Conservation (phyloP, 148 eudicot genomes). For the Camellia lanceoleosa region DNA sequence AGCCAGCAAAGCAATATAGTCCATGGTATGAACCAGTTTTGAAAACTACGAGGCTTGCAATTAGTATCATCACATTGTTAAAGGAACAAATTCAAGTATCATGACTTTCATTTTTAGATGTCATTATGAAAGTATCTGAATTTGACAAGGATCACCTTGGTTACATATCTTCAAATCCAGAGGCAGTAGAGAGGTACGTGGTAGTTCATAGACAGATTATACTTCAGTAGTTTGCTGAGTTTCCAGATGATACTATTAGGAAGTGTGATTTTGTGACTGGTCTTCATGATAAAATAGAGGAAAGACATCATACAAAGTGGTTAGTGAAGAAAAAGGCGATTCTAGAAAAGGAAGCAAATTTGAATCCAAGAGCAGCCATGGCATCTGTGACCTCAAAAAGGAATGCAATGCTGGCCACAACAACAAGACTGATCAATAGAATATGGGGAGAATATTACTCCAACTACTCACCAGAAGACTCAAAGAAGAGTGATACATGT, state of each 20-base stretch:
- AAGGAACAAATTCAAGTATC: conserved; percentile 88
- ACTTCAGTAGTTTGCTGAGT: conserved; percentile 84
- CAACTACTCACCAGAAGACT: conserved; percentile 69
- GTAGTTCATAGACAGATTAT: conserved; percentile 92
- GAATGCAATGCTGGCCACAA: conserved; percentile 88
- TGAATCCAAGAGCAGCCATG: conserved; percentile 82
- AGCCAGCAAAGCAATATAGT: conserved; percentile 86
- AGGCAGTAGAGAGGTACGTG: conserved; percentile 65
- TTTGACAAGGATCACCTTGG: conserved; percentile 64
- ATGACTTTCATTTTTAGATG: conserved; percentile 71
- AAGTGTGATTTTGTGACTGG: conserved; percentile 73
- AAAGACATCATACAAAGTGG: conserved; percentile 93
- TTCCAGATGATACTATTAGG: conserved; percentile 73
- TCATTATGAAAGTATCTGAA: conserved; percentile 63
- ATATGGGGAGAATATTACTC: conserved; percentile 97
- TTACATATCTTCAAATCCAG: conserved; percentile 64
- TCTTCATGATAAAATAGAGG: conserved; percentile 68
- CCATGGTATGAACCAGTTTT: conserved; percentile 93
- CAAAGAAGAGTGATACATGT: conserved; percentile 36
- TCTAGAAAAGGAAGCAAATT: conserved; percentile 50
- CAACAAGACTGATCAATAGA: conserved; percentile 82
- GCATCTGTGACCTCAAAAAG: conserved; percentile 64
- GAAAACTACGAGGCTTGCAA: conserved; percentile 80
- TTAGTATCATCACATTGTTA: conserved; percentile 70
- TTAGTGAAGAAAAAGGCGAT: conserved; percentile 68